A percentile compares a stretch with the other conserved stretches of the same genome.
phyloP scores from a whole-genome alignment of 164 flowering plant species.

The Echeveria elegans region DNA sequence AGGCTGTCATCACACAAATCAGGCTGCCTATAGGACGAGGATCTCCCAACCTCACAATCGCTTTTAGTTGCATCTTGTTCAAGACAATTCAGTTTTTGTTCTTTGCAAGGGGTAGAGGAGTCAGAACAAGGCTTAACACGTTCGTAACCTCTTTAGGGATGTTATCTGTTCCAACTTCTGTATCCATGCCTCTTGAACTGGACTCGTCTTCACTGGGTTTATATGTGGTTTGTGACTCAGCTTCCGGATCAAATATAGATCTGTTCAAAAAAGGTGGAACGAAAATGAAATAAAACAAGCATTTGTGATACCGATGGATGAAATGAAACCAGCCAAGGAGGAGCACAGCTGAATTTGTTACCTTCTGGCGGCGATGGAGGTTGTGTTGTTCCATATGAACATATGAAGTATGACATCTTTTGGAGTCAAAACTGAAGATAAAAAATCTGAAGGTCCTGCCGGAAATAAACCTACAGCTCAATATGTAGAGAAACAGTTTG shows the following conservation, averaged over 20 bases:
- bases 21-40: not conserved
- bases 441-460: no score
- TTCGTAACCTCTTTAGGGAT: not conserved
- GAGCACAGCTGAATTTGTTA: not conserved
- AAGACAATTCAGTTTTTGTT: not conserved
- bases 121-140: not conserved
- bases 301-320: not conserved
- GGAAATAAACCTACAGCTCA: no score
- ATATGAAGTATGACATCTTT: no score
- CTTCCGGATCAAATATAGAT: not conserved
- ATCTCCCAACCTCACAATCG: slow-evolving; percentile 10
- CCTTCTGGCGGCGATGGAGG: not conserved
- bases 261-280: not conserved
- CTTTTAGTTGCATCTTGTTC: not conserved
- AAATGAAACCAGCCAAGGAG: not conserved
- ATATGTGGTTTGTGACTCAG: not conserved
- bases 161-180: not conserved
- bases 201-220: not conserved
- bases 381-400: slow-evolving; percentile 18
- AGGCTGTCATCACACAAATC: not conserved
- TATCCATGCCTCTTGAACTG: not conserved
- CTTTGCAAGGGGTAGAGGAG: not conserved
- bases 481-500: no score
- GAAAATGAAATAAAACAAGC: not conserved
- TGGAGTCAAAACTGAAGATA: no score